Evolutionary conservation across 2,329 filamentous ascomycete species (phyloP).

Genomic region (Aspergillus spinulosporus): DNA sequence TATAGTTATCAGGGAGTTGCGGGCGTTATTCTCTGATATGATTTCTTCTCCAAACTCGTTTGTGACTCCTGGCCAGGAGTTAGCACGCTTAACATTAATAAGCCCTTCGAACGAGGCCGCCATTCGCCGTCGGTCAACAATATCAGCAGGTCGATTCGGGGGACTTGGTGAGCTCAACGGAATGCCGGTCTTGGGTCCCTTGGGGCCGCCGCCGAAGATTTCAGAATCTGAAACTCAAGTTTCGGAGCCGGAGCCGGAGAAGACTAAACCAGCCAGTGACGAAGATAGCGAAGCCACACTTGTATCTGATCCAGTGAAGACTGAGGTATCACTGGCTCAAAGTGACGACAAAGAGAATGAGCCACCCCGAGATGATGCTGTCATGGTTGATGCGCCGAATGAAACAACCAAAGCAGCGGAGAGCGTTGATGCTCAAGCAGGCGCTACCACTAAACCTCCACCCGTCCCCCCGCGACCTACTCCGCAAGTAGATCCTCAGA

Average conservation of each 20-base stretch:
- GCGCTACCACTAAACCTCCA: constrained; percentile 52
- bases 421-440: constrained; percentile 21
- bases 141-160: constrained; percentile 32
- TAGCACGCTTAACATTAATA: constrained; percentile 77
- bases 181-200: constrained; percentile 47
- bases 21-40: constrained; percentile 68
- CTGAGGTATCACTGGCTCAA: constrained; percentile 21
- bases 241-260: constrained; percentile 22
- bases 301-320: constrained; percentile 31
- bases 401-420: constrained; percentile 15
- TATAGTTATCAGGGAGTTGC: constrained; percentile 72
- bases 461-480: constrained; percentile 59
- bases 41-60: constrained; percentile 62
- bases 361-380: constrained; percentile 21
- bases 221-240: constrained; percentile 22
- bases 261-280: constrained; percentile 31
- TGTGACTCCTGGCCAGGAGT: constrained; percentile 70
- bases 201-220: constrained; percentile 39
- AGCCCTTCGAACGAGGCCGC: constrained; percentile 57
- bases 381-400: constrained; percentile 27
- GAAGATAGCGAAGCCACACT: constrained; percentile 39
- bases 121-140: constrained; percentile 51
- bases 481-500: constrained; percentile 34
- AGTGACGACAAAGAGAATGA: constrained; percentile 45
- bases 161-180: constrained; percentile 47